Evolutionary conservation across 108 stramenopile species (phyloP).

Genomic region (Mediolabrus comicus): DNA sequence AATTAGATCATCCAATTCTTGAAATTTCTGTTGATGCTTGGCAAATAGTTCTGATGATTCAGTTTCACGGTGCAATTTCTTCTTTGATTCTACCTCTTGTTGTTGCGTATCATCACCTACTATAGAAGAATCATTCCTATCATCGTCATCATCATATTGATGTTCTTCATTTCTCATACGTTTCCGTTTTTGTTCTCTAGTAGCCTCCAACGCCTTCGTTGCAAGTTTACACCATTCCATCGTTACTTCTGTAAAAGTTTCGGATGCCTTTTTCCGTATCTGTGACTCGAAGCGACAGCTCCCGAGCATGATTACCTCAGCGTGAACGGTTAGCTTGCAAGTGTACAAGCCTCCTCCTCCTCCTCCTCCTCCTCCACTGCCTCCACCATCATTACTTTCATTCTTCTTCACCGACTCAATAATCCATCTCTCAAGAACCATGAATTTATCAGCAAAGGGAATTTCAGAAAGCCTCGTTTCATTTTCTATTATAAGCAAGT

Average conservation of each 20-base stretch:
- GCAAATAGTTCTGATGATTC: slow-evolving; percentile 19
- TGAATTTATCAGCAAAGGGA: slow-evolving; percentile 76
- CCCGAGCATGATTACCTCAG: slow-evolving; percentile 59
- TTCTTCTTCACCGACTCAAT: slow-evolving; percentile 41
- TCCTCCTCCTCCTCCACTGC: background rate
- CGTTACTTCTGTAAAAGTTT: slow-evolving; percentile 61
- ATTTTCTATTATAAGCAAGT: slow-evolving; percentile 64
- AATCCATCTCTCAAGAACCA: slow-evolving; percentile 76
- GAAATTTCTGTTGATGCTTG: slow-evolving; percentile 30
- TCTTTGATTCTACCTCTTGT: background rate
- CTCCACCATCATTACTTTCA: background rate
- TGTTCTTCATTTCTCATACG: slow-evolving; percentile 4
- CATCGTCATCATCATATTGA: background rate
- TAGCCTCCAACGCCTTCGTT: slow-evolving; percentile 54
- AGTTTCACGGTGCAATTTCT: background rate
- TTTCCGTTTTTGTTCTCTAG: slow-evolving; percentile 58
- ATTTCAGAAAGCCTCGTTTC: slow-evolving; percentile 67
- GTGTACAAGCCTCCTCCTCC: slow-evolving; percentile 7
- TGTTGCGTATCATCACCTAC: background rate
- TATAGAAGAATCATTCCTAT: background rate
- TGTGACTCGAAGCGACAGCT: slow-evolving; percentile 65
- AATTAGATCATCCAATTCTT: slow-evolving; percentile 29
- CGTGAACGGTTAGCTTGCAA: slow-evolving; percentile 37
- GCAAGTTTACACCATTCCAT: slow-evolving; percentile 72
- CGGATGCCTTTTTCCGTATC: slow-evolving; percentile 58